Conservation (phyloP, 75 land plant species). For the Cupressus sempervirens region DNA sequence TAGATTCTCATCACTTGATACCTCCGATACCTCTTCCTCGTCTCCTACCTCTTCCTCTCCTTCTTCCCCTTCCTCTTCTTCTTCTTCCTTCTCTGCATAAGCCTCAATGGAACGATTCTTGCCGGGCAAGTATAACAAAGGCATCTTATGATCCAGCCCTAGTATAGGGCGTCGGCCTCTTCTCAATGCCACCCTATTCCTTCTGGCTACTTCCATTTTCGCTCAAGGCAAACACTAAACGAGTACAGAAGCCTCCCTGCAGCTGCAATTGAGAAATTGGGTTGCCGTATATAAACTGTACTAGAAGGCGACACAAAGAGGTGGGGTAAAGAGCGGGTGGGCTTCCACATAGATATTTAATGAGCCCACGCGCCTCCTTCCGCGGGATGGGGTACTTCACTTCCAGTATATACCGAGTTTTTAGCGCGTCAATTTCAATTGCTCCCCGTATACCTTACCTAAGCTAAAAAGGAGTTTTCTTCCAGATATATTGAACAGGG, state of each 20-base stretch:
- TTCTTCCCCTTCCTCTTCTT: slow-evolving; percentile 15
- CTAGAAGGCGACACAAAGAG: not conserved
- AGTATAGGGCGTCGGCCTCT: not conserved
- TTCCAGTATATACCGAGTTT: not conserved
- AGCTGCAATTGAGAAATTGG: not conserved
- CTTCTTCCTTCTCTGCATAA: slow-evolving; percentile 29
- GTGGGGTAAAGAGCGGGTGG: not conserved
- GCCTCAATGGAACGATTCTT: not conserved
- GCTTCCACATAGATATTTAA: not conserved
- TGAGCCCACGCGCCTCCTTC: not conserved
- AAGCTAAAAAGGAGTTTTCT: too few species aligned
- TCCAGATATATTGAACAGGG: too few species aligned
- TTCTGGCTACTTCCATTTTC: not conserved
- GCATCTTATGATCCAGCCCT: not conserved
- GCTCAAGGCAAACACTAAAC: not conserved
- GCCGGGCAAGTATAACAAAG: not conserved
- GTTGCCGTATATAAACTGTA: not conserved
- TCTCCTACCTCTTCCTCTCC: not conserved
- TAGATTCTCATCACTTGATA: not conserved
- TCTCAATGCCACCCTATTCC: not conserved
- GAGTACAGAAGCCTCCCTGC: not conserved
- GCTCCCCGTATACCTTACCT: not conserved
- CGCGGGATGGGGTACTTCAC: not conserved
- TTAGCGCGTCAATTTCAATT: not conserved
- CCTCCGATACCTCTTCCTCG: not conserved